Evolutionary conservation across 768 basidiomycete genomes (phyloP), one percentile per base, ranked within the genome.

Genomic region (Rhodotorula toruloides): DNA sequence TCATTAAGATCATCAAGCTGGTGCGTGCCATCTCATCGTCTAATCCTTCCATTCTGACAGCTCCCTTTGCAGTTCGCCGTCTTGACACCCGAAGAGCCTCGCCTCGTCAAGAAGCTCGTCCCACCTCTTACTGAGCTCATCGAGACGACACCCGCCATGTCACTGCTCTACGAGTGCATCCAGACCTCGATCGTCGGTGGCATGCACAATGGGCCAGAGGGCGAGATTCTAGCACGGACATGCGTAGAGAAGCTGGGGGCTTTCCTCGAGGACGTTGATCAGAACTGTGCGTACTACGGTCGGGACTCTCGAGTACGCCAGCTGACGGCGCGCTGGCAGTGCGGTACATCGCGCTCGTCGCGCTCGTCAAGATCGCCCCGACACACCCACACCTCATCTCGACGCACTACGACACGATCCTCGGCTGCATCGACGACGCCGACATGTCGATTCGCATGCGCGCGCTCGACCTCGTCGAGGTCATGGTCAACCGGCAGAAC

Each of bases 1-100:
- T 99, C 65, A 99, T 99, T 78, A 99, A 99, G 79, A 87, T 98
- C 59, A 86, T 98, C 76, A 99, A 99, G 79, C 78, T 98, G 77
- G 94, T 92, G 77, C 74, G 83, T 74, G 63, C 21, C 48, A 13
- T 19, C 13, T 17, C 13, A 21, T 13, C 49, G 17, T 37, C 46
- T 56, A 6, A 1, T n/a, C 29, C 13, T 13, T 27, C 29, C 11
- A 12, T 54, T 12, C 37, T 62, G 34, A 47, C 48, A 1, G 31
- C 8, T 3, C 46, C 14, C 16, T 31, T 22, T 36, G 11, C 74
- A 98, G 94, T 97, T 99, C 79, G 93, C 94, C 29, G 86, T 87
- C 25, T 79, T 99, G 27, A 89, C 90, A 2, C 94, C 96, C 22
- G 81, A 89, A 69, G 94, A 99, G 77, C 89, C 90, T 29, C 87